These are phyloP conservation scores for Nigrospora sphaerica DNA, from an alignment of 2,329 filamentous ascomycete genomes.

Conservation along the genomic window DNA sequence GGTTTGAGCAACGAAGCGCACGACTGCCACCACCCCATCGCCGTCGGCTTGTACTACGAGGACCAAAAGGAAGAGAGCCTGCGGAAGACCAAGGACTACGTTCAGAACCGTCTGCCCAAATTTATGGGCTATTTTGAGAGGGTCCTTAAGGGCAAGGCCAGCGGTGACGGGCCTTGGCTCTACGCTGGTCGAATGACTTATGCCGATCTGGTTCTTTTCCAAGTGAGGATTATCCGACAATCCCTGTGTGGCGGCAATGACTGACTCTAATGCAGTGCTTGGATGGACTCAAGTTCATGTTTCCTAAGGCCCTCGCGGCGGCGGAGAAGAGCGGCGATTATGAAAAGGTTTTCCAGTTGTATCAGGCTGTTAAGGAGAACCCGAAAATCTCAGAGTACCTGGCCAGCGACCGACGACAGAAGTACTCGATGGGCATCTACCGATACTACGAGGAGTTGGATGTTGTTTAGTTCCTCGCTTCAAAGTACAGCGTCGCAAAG, in stretches of 20 bases:
- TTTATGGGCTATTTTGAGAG: conserved; percentile 66
- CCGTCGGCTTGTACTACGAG: conserved; percentile 56
- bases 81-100: conserved; percentile 49
- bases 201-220: conserved; percentile 68
- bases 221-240: conserved; percentile 35
- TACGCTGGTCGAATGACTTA: conserved; percentile 60
- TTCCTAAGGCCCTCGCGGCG: conserved; percentile 57
- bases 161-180: conserved; percentile 54
- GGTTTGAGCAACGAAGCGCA: conserved; percentile 64
- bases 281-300: conserved; percentile 57
- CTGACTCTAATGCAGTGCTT: conserved; percentile 30
- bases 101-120: conserved; percentile 60
- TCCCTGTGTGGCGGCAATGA: not conserved
- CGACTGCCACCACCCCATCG: conserved; percentile 69
- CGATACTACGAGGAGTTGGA: conserved; percentile 70
- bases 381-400: conserved; percentile 64
- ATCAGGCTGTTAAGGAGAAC: conserved; percentile 54
- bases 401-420: conserved; percentile 52
- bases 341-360: conserved; percentile 54
- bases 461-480: conserved; percentile 9
- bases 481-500: too few species aligned
- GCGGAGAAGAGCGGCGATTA: conserved; percentile 51
- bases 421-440: conserved; percentile 61
- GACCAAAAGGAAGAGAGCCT: conserved; percentile 65
- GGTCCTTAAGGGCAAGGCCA: conserved; percentile 50